Percentiles rank a stretch among this genome's conserved stretches.
Evolutionary conservation across 2,329 filamentous ascomycete genomes (phyloP).

Genomic region (Xylariaceae sp.): DNA sequence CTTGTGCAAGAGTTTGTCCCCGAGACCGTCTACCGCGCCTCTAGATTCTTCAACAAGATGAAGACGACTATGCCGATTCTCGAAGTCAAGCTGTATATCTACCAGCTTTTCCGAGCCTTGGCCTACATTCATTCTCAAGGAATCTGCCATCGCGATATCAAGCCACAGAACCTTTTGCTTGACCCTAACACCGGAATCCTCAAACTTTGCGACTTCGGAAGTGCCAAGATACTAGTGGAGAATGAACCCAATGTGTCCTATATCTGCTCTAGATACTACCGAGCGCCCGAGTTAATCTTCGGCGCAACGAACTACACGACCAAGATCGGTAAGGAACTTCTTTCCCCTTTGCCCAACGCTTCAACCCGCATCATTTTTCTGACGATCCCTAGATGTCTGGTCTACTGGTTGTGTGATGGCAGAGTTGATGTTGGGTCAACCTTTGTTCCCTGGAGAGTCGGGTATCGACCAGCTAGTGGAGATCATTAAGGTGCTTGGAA

Average conservation of each 20-base stretch:
- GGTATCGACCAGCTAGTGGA: constrained; percentile 98
- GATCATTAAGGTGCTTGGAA: constrained; percentile 98
- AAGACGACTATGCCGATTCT: constrained; percentile 99
- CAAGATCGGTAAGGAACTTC: constrained; percentile 77
- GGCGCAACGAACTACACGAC: constrained; percentile 99
- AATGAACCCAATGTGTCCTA: constrained; percentile 99
- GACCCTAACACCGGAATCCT: constrained; percentile 87
- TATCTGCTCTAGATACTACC: constrained; percentile 98
- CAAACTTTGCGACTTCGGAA: constrained; percentile 98
- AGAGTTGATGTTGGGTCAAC: constrained; percentile 96
- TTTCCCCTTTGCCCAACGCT: not conserved
- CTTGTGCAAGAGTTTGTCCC: constrained; percentile 97
- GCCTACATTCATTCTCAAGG: constrained; percentile 99
- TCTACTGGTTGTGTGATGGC: constrained; percentile 99
- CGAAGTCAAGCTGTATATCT: constrained; percentile 98
- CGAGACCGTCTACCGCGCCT: constrained; percentile 96
- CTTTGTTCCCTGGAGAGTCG: constrained; percentile 94
- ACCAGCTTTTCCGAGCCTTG: constrained; percentile 96
- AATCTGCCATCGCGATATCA: constrained; percentile 98
- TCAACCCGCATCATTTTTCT: not conserved
- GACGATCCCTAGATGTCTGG: constrained; percentile 73
- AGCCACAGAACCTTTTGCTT: constrained; percentile 93
- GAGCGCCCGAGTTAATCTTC: constrained; percentile 95
- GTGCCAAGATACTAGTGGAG: constrained; percentile 96
- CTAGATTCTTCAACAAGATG: constrained; percentile 99